Conservation (phyloP, 192 early-diverging fungal species). For the Dispira simplex region DNA sequence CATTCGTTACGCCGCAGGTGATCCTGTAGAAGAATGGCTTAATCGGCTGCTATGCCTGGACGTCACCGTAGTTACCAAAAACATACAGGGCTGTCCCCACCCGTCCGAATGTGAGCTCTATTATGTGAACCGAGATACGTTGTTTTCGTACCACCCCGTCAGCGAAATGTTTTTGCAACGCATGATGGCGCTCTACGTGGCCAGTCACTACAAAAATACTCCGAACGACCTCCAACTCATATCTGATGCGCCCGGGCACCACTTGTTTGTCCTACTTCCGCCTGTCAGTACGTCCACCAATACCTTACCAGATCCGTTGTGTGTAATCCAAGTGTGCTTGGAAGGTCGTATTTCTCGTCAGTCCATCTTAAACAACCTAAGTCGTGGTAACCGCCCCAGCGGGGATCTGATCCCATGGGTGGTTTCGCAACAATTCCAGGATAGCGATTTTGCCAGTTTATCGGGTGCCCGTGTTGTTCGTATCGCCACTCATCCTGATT, state of each 20-base stretch:
- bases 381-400: constrained; percentile 66
- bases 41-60: constrained; percentile 92
- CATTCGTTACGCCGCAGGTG: constrained; percentile 78
- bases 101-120: constrained; percentile 89
- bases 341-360: constrained; percentile 91
- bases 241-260: constrained; percentile 96
- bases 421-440: constrained; percentile 85
- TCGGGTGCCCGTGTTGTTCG: constrained; percentile 94
- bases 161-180: constrained; percentile 92
- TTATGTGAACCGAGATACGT: constrained; percentile 92
- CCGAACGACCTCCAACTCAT: constrained; percentile 96
- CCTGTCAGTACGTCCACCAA: constrained; percentile 51
- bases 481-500: constrained; percentile 96
- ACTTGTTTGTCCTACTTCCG: constrained; percentile 90
- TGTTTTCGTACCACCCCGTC: constrained; percentile 97
- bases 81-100: constrained; percentile 76
- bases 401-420: constrained; percentile 98
- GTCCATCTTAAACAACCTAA: constrained; percentile 64
- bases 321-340: constrained; percentile 75
- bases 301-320: constrained; percentile 83
- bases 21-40: constrained; percentile 89
- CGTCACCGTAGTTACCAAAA: constrained; percentile 50
- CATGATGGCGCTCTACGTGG: constrained; percentile 95
- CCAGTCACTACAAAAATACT: constrained; percentile 98
- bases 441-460: constrained; percentile 89